These are phyloP conservation scores for Antitrichia curtipendula DNA, from an alignment of 225 moss, liverwort and hornwort species.

Conservation along the genomic window DNA sequence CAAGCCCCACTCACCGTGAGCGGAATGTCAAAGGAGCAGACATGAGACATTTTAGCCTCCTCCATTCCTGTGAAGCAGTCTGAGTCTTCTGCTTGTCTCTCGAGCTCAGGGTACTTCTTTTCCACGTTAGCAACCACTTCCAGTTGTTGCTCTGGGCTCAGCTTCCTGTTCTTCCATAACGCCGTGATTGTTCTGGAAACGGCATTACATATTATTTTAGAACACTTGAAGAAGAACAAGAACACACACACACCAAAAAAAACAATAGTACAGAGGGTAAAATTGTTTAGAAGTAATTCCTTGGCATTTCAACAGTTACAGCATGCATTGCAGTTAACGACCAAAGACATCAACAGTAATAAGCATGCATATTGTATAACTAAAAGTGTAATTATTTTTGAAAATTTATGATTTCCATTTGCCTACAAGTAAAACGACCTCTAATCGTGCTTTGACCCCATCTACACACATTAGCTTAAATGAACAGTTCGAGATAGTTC, in stretches of 20 bases:
- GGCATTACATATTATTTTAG: not conserved
- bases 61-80: constrained; percentile 63
- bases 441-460: not conserved
- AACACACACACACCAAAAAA: not conserved
- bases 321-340: not conserved
- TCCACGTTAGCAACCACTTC: constrained; percentile 75
- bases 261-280: not conserved
- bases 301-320: not conserved
- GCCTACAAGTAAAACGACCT: not conserved
- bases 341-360: not conserved
- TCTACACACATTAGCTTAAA: not conserved
- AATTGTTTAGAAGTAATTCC: not conserved
- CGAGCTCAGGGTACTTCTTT: constrained; percentile 38
- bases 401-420: not conserved
- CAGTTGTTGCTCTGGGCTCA: constrained; percentile 83
- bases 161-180: constrained; percentile 77
- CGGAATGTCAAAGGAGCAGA: constrained; percentile 39
- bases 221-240: not conserved
- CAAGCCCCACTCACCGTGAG: constrained; percentile 18
- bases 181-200: constrained; percentile 66
- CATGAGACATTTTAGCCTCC: constrained; percentile 80
- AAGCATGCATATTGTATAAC: not conserved
- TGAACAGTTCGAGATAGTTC: not conserved
- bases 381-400: not conserved
- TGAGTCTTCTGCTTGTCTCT: constrained; percentile 56